Conservation (phyloP, 805 yeast species). For the Metschnikowia amazonensis region DNA sequence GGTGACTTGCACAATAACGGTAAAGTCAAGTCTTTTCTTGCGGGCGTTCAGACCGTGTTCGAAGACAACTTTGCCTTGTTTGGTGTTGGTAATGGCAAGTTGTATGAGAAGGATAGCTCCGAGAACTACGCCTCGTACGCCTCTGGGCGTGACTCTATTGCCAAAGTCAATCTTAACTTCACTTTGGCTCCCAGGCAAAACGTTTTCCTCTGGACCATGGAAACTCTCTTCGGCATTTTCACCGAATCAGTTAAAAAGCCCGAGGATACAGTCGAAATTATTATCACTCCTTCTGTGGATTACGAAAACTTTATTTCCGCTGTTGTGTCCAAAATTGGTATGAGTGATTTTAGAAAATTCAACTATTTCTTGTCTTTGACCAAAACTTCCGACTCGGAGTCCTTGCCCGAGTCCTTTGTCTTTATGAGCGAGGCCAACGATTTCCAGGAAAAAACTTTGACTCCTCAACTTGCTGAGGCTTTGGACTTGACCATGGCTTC, state of each 20-base stretch:
- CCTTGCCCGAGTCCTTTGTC: conserved; percentile 70
- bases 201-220: conserved; percentile 61
- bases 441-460: conserved; percentile 61
- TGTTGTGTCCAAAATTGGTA: conserved; percentile 76
- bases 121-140: conserved; percentile 72
- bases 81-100: conserved; percentile 49
- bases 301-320: conserved; percentile 77
- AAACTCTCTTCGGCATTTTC: conserved; percentile 55
- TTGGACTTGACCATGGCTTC: conserved; percentile 44
- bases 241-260: conserved; percentile 52
- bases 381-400: conserved; percentile 67
- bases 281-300: conserved; percentile 51
- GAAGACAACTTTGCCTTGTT: conserved; percentile 72
- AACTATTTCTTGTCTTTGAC: conserved; percentile 84
- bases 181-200: conserved; percentile 79
- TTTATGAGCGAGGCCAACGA: conserved; percentile 89
- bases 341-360: conserved; percentile 71
- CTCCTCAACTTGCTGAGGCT: conserved; percentile 38
- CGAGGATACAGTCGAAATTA: conserved; percentile 58
- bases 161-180: conserved; percentile 56
- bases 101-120: conserved; percentile 58
- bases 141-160: conserved; percentile 80
- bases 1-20: conserved; percentile 61
- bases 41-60: conserved; percentile 49
- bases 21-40: conserved; percentile 52